Evolutionary conservation across 2,329 filamentous ascomycete species (phyloP).

Genomic region (Cladorrhinum sp.): DNA sequence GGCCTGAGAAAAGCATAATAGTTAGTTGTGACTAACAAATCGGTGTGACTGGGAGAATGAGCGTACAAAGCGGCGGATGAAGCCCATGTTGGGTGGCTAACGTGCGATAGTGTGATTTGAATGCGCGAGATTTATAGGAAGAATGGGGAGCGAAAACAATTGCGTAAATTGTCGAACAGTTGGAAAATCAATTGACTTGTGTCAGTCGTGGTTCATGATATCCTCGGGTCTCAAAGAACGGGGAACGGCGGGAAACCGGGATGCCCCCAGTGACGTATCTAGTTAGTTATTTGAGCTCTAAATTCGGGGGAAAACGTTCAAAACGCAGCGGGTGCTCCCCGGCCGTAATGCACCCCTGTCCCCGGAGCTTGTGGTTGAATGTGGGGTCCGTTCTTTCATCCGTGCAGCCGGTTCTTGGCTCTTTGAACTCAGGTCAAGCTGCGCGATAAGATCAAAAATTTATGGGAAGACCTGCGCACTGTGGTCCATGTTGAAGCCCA

Average conservation of each 20-base stretch:
- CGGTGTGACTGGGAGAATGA: neutral
- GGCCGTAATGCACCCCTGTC: neutral
- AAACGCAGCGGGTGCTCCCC: neutral
- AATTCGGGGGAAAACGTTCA: neutral
- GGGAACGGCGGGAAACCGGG: neutral
- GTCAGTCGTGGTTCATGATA: neutral
- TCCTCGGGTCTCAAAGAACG: neutral
- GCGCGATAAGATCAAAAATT: neutral
- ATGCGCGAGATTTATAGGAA: too few species aligned
- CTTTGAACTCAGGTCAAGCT: too few species aligned
- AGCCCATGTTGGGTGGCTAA: constrained; percentile 62
- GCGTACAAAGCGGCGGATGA: constrained; percentile 71
- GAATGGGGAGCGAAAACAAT: too few species aligned
- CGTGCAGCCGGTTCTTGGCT: too few species aligned
- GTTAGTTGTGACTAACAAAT: constrained; percentile 12
- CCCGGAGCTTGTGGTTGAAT: neutral
- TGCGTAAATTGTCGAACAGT: too few species aligned
- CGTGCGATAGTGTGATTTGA: too few species aligned
- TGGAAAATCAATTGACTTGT: neutral
- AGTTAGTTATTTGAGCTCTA: too few species aligned
- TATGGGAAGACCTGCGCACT: neutral
- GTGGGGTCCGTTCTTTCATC: neutral
- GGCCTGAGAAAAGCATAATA: constrained; percentile 46
- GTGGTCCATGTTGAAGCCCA: too few species aligned
- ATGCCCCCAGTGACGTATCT: neutral